These are phyloP conservation scores for Penicillium thymicola DNA, from an alignment of 2,329 filamentous ascomycete genomes.

Conservation along the genomic window DNA sequence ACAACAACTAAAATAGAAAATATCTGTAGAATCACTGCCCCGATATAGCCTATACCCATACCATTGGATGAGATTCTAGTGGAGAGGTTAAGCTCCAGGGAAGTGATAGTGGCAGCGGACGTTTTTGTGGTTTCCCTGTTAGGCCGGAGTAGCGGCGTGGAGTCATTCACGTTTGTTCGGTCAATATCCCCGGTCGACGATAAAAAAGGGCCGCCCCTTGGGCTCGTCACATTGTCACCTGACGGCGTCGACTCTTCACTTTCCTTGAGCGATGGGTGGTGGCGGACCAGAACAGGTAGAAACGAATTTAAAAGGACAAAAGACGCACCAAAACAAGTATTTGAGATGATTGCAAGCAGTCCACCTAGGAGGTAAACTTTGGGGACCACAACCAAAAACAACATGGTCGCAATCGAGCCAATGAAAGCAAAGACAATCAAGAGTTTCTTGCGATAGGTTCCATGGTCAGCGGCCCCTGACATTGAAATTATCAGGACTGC, in stretches of 20 bases:
- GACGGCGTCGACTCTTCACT: neutral
- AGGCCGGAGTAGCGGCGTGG: conserved; percentile 28
- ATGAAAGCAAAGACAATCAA: conserved; percentile 79
- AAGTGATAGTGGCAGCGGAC: conserved; percentile 32
- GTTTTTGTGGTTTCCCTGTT: conserved; percentile 4
- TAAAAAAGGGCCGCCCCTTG: neutral
- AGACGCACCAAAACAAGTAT: conserved; percentile 90
- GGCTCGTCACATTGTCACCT: conserved; percentile 2
- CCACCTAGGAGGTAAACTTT: conserved; percentile 76
- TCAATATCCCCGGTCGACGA: conserved; percentile 9
- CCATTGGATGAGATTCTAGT: conserved; percentile 89
- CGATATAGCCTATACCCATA: conserved; percentile 89
- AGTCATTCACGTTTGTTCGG: conserved; percentile 14
- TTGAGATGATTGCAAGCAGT: conserved; percentile 81
- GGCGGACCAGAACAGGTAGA: conserved; percentile 80
- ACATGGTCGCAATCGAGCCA: conserved; percentile 80
- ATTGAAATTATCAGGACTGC: conserved; percentile 91
- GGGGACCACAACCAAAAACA: conserved; percentile 75
- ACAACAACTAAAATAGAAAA: conserved; percentile 75
- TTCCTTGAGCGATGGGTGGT: conserved; percentile 61
- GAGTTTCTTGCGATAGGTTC: conserved; percentile 83
- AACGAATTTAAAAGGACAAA: conserved; percentile 97
- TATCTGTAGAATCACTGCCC: conserved; percentile 79
- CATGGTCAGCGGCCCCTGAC: conserved; percentile 93
- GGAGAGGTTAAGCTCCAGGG: conserved; percentile 71